Evolutionary conservation across 23 red algal genomes (phyloP).

Genomic region (Chondrus crispus): DNA sequence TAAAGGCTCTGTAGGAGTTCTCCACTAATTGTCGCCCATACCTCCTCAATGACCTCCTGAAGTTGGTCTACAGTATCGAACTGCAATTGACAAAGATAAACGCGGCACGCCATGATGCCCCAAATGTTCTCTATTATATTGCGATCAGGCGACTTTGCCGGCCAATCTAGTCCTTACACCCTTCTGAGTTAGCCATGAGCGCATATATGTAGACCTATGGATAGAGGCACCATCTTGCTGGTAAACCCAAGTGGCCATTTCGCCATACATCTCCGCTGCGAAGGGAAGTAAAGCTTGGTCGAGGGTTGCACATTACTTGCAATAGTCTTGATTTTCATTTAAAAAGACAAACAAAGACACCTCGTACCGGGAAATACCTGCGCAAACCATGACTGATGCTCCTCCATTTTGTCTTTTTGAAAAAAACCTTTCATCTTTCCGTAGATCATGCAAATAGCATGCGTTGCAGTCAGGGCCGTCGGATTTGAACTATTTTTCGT

Average conservation of each 20-base stretch:
- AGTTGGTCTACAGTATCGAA: neutral
- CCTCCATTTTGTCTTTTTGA: neutral
- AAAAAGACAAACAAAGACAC: neutral
- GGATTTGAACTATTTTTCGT: neutral
- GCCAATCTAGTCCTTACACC: neutral
- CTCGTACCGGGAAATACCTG: neutral
- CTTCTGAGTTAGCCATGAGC: neutral
- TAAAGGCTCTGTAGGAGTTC: neutral
- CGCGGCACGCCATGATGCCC: neutral
- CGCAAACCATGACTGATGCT: neutral
- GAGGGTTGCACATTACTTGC: neutral
- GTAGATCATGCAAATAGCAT: neutral
- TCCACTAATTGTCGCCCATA: neutral
- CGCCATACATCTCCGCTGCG: neutral
- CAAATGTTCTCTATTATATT: neutral
- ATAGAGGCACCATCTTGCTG: neutral
- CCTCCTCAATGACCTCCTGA: neutral
- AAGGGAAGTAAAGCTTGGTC: neutral
- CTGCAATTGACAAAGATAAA: neutral
- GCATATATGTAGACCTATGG: neutral
- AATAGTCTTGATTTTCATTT: neutral
- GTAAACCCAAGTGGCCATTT: neutral
- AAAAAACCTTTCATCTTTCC: neutral
- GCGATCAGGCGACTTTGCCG: neutral
- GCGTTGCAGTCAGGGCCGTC: neutral